Conservation (phyloP, 2,329 filamentous ascomycete species). For the Fusarium sp. region DNA sequence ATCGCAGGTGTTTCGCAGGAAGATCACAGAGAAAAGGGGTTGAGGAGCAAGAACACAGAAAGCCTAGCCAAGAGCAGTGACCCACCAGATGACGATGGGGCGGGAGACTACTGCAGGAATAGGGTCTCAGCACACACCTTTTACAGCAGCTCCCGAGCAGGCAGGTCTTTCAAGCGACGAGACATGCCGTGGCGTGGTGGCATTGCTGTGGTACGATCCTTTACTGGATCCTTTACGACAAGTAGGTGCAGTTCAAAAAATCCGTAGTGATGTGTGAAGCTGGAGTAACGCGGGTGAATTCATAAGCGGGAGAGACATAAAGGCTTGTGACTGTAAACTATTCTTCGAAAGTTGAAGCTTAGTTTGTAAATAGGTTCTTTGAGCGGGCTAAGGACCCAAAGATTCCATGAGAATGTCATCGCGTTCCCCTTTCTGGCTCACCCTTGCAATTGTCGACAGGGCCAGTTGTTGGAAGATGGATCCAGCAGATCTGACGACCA, state of each 20-base stretch:
- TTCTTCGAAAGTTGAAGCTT: slow-evolving; percentile 4
- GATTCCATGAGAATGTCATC: slow-evolving; percentile 20
- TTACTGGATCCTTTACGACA: slow-evolving; percentile 20
- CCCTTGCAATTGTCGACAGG: slow-evolving; percentile 3
- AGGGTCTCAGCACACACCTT: slow-evolving; percentile 34
- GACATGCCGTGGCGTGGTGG: slow-evolving; percentile 28
- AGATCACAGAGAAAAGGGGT: slow-evolving; percentile 23
- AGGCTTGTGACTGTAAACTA: not conserved
- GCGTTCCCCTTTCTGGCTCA: slow-evolving; percentile 24
- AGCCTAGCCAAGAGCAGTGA: slow-evolving; percentile 22
- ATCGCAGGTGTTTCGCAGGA: slow-evolving; percentile 18
- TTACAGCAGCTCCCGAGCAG: slow-evolving; percentile 23
- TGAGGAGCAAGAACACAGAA: slow-evolving; percentile 15
- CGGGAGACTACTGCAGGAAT: slow-evolving; percentile 45
- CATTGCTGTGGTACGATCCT: slow-evolving; percentile 31
- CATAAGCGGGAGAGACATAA: not conserved
- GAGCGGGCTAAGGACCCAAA: not conserved
- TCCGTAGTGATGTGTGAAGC: not conserved
- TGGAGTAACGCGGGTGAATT: not conserved
- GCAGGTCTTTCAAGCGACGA: slow-evolving; percentile 15
- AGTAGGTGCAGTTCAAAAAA: not conserved
- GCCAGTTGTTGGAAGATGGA: slow-evolving; percentile 7
- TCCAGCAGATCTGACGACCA: not conserved
- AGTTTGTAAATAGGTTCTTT: not conserved
- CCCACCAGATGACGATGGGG: slow-evolving; percentile 43